phyloP scores from a whole-genome alignment of 495 filamentous ascomycete genomes.

The Talaromyces stipitatus region DNA sequence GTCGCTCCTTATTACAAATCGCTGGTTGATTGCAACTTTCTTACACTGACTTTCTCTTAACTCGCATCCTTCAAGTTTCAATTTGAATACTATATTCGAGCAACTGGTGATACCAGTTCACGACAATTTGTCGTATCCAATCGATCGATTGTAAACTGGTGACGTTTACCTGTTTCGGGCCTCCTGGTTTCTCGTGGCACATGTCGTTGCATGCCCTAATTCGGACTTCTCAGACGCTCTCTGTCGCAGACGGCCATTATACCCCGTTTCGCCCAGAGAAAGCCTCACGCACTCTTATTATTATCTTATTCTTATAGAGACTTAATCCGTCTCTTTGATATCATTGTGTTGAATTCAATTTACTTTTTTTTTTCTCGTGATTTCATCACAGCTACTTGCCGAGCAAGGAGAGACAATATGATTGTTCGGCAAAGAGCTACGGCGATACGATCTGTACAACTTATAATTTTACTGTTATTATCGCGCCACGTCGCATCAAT shows the following conservation, averaged over 20 bases:
- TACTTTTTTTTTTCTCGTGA: not conserved
- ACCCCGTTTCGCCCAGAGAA: not conserved
- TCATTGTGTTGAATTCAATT: not conserved
- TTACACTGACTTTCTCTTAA: not conserved
- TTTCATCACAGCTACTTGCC: not conserved
- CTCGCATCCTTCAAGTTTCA: not conserved
- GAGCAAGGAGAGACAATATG: not conserved
- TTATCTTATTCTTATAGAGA: not conserved
- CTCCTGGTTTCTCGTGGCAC: not conserved
- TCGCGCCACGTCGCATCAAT: not conserved
- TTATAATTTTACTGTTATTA: not conserved
- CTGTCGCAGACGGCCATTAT: not conserved
- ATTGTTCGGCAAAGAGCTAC: not conserved
- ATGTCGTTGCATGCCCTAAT: not conserved
- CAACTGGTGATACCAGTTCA: not conserved
- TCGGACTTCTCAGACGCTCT: not conserved
- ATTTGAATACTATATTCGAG: not conserved
- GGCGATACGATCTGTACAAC: not conserved
- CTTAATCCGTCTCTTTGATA: not conserved
- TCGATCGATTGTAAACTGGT: not conserved
- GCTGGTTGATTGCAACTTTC: not conserved
- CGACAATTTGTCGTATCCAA: not conserved
- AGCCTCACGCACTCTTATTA: not conserved
- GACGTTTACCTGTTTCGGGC: not conserved
- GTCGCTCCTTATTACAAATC: not conserved